Base-by-base conservation (phyloP, 805 yeast genomes). In the Pichia kluyveri region DNA sequence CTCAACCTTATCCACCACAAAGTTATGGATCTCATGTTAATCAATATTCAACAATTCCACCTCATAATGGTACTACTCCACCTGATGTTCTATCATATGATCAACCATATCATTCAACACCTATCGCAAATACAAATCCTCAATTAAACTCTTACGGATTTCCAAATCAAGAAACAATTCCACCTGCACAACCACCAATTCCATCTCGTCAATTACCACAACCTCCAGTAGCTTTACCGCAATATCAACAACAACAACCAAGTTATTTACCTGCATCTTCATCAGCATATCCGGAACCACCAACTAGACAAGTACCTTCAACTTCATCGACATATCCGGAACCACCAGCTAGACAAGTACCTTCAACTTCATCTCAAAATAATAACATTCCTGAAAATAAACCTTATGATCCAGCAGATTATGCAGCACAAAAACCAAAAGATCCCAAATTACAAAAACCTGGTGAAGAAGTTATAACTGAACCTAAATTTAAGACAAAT, bases 401-500 rank as follows among this genome's bases (percentile, higher is more conserved):
- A 15, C 17, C 37, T 34, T 34, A 34, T 34, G 37, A 34, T 15
- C 37, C 37, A 34, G n/a, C n/a, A 12, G 37, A 34, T 15, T 34
- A 10, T 15, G n/a, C 37, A 8, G n/a, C 37, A 14, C n/a, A 34
- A 15, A 9, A 2, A 10, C 15, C 17, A 5, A 34, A 34, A 7
- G 17, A 8, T 15, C 15, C 37, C 6, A 34, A 34, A 34, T 8
- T 34, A 14, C 9, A 10, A 2, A 37, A 54, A 23, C 40, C 51
- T 2, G 47, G 39, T 37, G 52, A 51, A 38, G 60, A 57, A 38
- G 49, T 42, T 7, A 54, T 57, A 17, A 51, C 45, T 8, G 67
- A 60, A 42, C 67, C 65, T 1, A 58, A 56, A 43, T 60, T 62
- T 51, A 55, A 59, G 37, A 56, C 52, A 0, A 61, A 57, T 28